Base-by-base conservation (phyloP, 768 basidiomycete species). In the Ephemerocybe angulata region DNA sequence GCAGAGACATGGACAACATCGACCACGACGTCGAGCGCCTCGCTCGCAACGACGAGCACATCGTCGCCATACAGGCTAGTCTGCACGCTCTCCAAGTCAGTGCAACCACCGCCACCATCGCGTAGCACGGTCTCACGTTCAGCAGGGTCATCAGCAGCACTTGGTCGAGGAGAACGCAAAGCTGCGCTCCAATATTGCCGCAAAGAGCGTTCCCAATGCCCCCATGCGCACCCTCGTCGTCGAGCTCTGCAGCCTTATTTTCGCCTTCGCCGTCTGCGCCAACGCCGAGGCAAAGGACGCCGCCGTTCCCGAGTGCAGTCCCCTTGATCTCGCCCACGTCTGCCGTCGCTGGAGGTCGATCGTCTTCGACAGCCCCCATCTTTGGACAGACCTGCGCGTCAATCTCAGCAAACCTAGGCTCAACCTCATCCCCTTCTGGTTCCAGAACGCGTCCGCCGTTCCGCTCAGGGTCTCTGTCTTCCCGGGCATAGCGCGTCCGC, bases 341-440 rank as follows among this genome's bases (percentile, higher is more conserved):
- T 66, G 62, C 50, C 46, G 58, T 5, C 63, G 60, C 30, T 64
- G 63, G 65, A 49, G 59, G 27, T 13, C 41, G 21, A 57, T 64
- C 52, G 59, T 62, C 44, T 42, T 61, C 27, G 46, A 58, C 19
- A 62, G 57, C 46, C 61, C 65, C 8, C 33, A 17, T 19, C 47
- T 63, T 4, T 66, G 65, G 65, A 55, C 56, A 2, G 52, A 52
- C 41, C 57, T 64, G 13, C 62, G 62, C 40, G 52, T 61, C 30
- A 58, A 42, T 30, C 56, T 44, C n/a, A 37, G 37, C 17, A 46
- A 46, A 29, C 21, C 59, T 15, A 40, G 27, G 13, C 54, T 51
- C 21, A 21, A 47, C 15, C 30, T 40, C 40, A 52, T 59, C 10
- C 54, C 47, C 27, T 58, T 61, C 40, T 60, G 59, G 58, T 56